Evolutionary conservation across 768 basidiomycete genomes (phyloP).

Genomic region (Boletus coccyginus): DNA sequence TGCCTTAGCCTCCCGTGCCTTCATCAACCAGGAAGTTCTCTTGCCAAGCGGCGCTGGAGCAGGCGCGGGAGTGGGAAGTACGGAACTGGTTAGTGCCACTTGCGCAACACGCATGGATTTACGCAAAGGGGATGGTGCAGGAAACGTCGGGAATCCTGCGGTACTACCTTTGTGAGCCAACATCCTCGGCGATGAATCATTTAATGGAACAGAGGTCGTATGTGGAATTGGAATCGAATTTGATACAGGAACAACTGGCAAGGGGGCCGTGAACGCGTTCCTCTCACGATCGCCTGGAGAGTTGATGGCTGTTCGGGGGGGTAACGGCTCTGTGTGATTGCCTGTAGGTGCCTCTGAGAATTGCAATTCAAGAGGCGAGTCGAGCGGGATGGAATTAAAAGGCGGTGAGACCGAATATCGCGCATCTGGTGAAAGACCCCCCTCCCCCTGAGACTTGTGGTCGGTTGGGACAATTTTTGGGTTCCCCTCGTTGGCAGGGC

Average conservation of each 20-base stretch:
- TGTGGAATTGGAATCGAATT: constrained; percentile 4
- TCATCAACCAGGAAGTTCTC: constrained; percentile 79
- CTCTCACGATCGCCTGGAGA: constrained; percentile 8
- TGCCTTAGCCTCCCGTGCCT: constrained; percentile 71
- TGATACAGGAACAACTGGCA: constrained; percentile 16
- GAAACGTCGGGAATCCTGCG: constrained; percentile 58
- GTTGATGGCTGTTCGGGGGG: not conserved
- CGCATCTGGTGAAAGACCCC: constrained; percentile 16
- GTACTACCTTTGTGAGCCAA: constrained; percentile 39
- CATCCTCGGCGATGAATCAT: constrained; percentile 29
- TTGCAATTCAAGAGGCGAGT: constrained; percentile 30
- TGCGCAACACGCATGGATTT: constrained; percentile 58
- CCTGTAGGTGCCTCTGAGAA: not conserved
- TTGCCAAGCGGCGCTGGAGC: constrained; percentile 47
- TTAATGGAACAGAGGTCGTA: constrained; percentile 35
- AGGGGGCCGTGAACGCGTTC: constrained; percentile 24
- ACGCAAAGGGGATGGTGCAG: constrained; percentile 64
- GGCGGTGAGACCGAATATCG: constrained; percentile 28
- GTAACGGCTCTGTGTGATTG: constrained; percentile 22
- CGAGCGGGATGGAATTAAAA: constrained; percentile 35
- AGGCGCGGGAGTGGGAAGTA: constrained; percentile 37
- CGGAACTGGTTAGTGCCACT: constrained; percentile 39
- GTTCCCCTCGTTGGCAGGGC: not conserved
- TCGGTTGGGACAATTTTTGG: not conserved
- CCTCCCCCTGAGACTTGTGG: constrained; percentile 9